Evolutionary conservation across 2,329 filamentous ascomycete species (phyloP).

Genomic region (Rhytidhysteron rufulum): DNA sequence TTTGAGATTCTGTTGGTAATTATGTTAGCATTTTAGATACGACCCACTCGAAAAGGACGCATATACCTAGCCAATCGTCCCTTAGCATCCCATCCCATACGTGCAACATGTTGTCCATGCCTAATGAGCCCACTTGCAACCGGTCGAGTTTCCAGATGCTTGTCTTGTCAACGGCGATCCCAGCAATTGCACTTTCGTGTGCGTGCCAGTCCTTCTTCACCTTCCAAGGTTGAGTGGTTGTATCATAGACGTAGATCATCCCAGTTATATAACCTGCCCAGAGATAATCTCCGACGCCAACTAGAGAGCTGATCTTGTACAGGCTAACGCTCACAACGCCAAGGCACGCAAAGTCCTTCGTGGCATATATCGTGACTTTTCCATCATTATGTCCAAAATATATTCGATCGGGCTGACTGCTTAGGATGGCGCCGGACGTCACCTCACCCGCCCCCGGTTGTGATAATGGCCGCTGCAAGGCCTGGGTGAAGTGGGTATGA

Average conservation of each 20-base stretch:
- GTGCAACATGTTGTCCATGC: constrained; percentile 78
- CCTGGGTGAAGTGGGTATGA: constrained; percentile 68
- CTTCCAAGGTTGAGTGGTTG: constrained; percentile 74
- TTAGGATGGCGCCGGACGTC: constrained; percentile 74
- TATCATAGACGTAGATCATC: constrained; percentile 90
- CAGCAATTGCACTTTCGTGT: constrained; percentile 77
- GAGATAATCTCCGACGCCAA: constrained; percentile 73
- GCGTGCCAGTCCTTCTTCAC: constrained; percentile 94
- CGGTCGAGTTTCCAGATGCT: constrained; percentile 83
- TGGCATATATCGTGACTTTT: constrained; percentile 90
- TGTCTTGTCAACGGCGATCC: constrained; percentile 72
- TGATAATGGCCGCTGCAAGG: constrained; percentile 66
- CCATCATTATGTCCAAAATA: constrained; percentile 92
- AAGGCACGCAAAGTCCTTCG: constrained; percentile 71
- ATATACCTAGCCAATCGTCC: constrained; percentile 80
- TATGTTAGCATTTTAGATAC: constrained; percentile 15
- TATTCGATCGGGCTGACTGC: constrained; percentile 70
- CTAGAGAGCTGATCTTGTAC: constrained; percentile 90
- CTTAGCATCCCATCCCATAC: constrained; percentile 91
- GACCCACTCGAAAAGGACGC: constrained; percentile 3
- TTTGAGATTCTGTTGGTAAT: constrained; percentile 61
- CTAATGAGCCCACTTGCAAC: constrained; percentile 79
- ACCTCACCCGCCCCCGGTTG: constrained; percentile 78
- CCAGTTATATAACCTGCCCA: constrained; percentile 97
- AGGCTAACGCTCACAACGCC: constrained; percentile 79